A percentile compares a stretch with the other conserved stretches of the same genome.
phyloP scores from a whole-genome alignment of 306 rosid species.

The Abrus precatorius region DNA sequence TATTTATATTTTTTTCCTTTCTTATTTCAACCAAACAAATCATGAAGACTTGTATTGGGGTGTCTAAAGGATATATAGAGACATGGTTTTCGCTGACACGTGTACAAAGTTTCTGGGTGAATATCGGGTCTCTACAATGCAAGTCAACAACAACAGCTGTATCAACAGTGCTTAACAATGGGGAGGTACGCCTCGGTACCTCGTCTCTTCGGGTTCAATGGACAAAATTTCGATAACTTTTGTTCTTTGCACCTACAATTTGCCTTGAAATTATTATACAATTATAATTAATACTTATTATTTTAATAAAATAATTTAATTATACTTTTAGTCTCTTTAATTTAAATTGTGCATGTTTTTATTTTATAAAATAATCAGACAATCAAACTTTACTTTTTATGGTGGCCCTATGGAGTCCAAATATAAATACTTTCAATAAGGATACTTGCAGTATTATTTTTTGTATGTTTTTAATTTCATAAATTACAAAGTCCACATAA shows the following conservation, averaged over 20 bases:
- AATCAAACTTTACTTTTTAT: too few species aligned
- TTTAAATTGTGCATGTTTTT: too few species aligned
- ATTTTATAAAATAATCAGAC: too few species aligned
- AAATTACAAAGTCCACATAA: too few species aligned
- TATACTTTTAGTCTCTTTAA: neutral
- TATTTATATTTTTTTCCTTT: too few species aligned
- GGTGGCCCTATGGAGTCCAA: too few species aligned
- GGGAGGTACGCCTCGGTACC: neutral
- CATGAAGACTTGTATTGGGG: too few species aligned
- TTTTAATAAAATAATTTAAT: neutral
- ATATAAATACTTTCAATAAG: too few species aligned
- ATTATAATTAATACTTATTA: neutral
- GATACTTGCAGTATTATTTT: too few species aligned
- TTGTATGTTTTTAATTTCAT: too few species aligned
- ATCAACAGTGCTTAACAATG: neutral
- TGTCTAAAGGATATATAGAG: too few species aligned
- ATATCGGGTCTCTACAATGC: neutral
- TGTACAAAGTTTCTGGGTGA: neutral
- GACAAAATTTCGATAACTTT: neutral
- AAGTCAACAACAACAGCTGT: neutral
- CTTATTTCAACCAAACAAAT: too few species aligned
- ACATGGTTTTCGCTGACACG: neutral
- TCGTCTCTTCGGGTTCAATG: neutral
- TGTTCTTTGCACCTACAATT: neutral
- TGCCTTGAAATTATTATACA: neutral